Conservation (phyloP, 495 filamentous ascomycete genomes). For the Peziza echinospora region DNA sequence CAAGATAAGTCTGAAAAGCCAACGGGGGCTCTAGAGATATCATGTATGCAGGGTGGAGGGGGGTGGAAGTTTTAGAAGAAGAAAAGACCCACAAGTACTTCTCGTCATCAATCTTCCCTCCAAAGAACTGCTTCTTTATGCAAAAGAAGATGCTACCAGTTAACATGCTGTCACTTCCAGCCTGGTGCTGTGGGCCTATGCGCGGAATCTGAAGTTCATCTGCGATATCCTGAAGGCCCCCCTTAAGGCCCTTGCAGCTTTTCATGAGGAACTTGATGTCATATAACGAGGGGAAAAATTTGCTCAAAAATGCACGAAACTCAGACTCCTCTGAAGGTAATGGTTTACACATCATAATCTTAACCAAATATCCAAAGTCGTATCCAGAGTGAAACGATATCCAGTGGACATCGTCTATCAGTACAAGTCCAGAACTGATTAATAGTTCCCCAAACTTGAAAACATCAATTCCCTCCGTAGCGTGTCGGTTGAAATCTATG, state of each 20-base stretch:
- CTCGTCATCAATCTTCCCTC: constrained; percentile 56
- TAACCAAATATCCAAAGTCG: constrained; percentile 92
- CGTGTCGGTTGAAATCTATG: constrained; percentile 64
- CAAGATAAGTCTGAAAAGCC: not conserved
- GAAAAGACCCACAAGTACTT: constrained; percentile 13
- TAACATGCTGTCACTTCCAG: constrained; percentile 73
- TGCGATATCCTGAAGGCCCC: constrained; percentile 76
- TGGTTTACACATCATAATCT: constrained; percentile 58
- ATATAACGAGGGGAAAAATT: constrained; percentile 80
- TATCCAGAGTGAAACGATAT: constrained; percentile 97
- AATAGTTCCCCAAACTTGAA: constrained; percentile 69
- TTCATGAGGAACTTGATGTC: constrained; percentile 98
- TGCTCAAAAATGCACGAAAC: constrained; percentile 62
- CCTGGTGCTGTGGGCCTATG: constrained; percentile 67
- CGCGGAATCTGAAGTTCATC: constrained; percentile 79
- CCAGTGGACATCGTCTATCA: constrained; percentile 75
- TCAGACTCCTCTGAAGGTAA: constrained; percentile 72
- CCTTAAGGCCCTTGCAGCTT: constrained; percentile 31
- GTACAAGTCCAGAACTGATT: constrained; percentile 78
- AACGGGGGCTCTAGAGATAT: too few species aligned
- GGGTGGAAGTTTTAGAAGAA: too few species aligned
- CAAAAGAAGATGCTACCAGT: constrained; percentile 89
- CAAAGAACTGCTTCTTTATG: constrained; percentile 64
- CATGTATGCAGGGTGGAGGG: too few species aligned
- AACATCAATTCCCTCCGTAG: constrained; percentile 78